phyloP scores from a whole-genome alignment of 176 grass and related monocot species.

The Hordeum vulgare region DNA sequence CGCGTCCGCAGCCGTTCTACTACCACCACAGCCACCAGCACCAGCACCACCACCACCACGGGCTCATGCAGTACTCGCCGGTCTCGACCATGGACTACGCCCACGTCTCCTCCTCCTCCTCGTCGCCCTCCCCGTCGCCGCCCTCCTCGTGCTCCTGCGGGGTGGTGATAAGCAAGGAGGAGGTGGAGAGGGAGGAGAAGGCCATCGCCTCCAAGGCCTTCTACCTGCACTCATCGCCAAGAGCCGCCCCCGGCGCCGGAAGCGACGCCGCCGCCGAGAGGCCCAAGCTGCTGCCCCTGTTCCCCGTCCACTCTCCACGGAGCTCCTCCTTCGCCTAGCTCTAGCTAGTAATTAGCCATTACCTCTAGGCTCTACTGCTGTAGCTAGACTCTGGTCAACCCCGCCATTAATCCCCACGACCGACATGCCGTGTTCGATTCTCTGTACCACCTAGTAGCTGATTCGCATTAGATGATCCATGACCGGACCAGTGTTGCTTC shows the following conservation, averaged over 20 bases:
- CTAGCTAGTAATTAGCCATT: background rate
- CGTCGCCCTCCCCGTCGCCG: constrained; percentile 30
- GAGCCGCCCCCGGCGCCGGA: background rate
- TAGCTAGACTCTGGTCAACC: background rate
- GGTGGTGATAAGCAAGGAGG: constrained; percentile 49
- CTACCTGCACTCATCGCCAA: constrained; percentile 69
- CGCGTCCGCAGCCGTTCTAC: constrained; percentile 31
- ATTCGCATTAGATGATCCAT: constrained; percentile 3
- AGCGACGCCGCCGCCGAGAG: constrained; percentile 6
- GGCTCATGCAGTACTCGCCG: constrained; percentile 36
- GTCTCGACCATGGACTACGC: constrained; percentile 61
- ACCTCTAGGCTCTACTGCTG: background rate
- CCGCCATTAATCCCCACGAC: constrained; percentile 7
- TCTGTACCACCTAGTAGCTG: background rate
- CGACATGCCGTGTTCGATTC: background rate
- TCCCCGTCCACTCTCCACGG: constrained; percentile 50
- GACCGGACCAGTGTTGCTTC: background rate
- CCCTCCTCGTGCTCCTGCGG: constrained; percentile 32
- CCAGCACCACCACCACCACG: background rate
- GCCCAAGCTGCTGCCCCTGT: constrained; percentile 64
- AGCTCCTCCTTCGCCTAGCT: constrained; percentile 3
- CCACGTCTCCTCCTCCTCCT: background rate
- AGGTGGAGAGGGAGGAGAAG: constrained; percentile 70
- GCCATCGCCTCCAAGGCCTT: constrained; percentile 70
- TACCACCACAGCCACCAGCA: background rate